Percentiles rank a stretch among this genome's conserved stretches.
These are phyloP conservation scores for Thielaviopsis ethacetica DNA, from an alignment of 2,329 filamentous ascomycete genomes.

Conservation along the genomic window DNA sequence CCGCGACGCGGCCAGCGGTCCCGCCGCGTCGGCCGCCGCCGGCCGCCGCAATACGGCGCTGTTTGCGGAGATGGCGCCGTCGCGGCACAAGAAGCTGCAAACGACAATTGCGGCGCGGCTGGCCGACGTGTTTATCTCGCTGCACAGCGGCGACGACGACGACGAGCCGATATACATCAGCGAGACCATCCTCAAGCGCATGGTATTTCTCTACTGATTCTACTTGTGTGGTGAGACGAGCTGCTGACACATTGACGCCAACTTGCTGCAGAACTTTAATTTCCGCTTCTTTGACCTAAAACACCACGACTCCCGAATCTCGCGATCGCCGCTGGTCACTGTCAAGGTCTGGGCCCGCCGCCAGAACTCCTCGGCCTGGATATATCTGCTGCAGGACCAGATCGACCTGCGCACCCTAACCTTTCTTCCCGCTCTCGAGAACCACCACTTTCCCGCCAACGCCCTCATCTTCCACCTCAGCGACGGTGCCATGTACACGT, in stretches of 20 bases:
- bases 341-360: conserved; percentile 59
- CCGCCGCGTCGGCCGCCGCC: neutral
- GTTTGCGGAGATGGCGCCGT: conserved; percentile 22
- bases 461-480: conserved; percentile 71
- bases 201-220: conserved; percentile 25
- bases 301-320: conserved; percentile 42
- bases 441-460: conserved; percentile 62
- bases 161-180: conserved; percentile 77
- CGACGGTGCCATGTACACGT: conserved; percentile 69
- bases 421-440: conserved; percentile 56
- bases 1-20: neutral
- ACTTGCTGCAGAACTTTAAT: conserved; percentile 56
- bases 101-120: conserved; percentile 56
- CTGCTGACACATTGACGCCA: too few species aligned
- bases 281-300: conserved; percentile 73
- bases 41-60: conserved; percentile 25
- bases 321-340: conserved; percentile 46
- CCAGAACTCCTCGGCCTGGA: conserved; percentile 34
- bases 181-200: conserved; percentile 62
- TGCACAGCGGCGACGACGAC: conserved; percentile 46
- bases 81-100: conserved; percentile 56
- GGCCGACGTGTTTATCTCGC: conserved; percentile 76
- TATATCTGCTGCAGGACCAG: conserved; percentile 52
- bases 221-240: conserved; percentile 2
- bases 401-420: conserved; percentile 58